Percentiles rank a stretch among this genome's conserved stretches.
Evolutionary conservation across 2,329 filamentous ascomycete genomes (phyloP).

Genomic region (Coleophoma crateriformis): DNA sequence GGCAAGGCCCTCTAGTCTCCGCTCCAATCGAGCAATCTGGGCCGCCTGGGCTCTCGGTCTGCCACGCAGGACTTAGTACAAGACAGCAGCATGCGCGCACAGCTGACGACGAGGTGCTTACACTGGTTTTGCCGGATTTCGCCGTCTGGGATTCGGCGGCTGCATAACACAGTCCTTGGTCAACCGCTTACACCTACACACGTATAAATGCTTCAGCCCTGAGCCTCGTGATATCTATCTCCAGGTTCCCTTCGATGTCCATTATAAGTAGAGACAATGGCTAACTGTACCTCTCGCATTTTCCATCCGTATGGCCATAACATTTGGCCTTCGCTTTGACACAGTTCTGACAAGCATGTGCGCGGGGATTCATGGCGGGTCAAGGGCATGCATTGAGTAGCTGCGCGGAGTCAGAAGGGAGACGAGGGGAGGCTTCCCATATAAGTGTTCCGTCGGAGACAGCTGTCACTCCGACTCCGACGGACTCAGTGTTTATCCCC

Average conservation of each 20-base stretch:
- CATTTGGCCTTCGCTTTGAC: conserved; percentile 9
- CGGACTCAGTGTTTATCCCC: too few species aligned
- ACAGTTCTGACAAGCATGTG: conserved; percentile 8
- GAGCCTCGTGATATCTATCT: neutral
- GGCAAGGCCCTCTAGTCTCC: neutral
- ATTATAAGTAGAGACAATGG: neutral
- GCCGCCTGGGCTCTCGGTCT: neutral
- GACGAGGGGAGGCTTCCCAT: too few species aligned
- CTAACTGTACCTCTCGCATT: conserved; percentile 4
- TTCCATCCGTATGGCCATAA: neutral
- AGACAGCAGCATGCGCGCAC: neutral
- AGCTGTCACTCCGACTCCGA: too few species aligned
- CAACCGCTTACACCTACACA: neutral
- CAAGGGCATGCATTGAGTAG: neutral
- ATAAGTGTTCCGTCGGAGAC: too few species aligned
- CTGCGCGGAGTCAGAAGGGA: too few species aligned
- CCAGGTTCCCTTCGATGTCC: too few species aligned
- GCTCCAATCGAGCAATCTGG: conserved; percentile 2
- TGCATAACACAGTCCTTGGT: neutral
- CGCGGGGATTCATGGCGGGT: neutral
- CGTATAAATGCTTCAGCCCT: neutral
- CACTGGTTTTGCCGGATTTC: neutral
- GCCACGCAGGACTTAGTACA: neutral
- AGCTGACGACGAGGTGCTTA: neutral
- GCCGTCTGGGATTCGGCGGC: neutral